A percentile compares a stretch with the other conserved stretches of the same genome.
phyloP scores from a whole-genome alignment of 2,329 filamentous ascomycete genomes.

The Paramyrothecium roridum region DNA sequence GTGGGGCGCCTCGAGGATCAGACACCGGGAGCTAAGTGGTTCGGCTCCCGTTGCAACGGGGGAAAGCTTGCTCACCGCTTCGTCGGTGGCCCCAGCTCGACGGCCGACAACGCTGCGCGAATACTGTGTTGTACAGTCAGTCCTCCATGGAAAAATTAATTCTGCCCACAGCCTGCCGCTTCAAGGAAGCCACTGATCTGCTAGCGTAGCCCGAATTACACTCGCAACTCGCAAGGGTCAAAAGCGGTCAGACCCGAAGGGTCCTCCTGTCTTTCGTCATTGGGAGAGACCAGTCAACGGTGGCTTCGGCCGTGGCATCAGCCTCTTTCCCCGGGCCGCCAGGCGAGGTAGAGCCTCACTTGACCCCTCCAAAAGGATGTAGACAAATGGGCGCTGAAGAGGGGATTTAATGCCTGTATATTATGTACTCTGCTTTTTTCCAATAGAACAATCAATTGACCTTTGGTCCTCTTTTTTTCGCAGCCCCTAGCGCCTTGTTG shows the following conservation, averaged over 20 bases:
- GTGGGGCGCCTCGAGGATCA: neutral
- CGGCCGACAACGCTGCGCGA: neutral
- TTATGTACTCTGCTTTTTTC: no score
- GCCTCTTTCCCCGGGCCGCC: no score
- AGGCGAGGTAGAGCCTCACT: no score
- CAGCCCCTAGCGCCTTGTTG: no score
- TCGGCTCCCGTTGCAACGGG: neutral
- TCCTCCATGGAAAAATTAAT: neutral
- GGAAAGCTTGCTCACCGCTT: neutral
- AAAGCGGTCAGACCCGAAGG: slow-evolving; percentile 22
- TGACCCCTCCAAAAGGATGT: no score
- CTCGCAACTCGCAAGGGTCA: neutral
- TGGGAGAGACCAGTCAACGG: neutral
- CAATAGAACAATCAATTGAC: no score
- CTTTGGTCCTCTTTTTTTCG: no score
- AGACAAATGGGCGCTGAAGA: no score
- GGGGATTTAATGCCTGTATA: no score
- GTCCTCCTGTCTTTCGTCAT: slow-evolving; percentile 12
- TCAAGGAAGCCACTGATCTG: neutral
- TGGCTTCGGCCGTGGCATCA: no score
- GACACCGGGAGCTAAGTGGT: neutral
- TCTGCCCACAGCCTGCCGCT: neutral
- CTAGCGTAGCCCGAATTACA: neutral
- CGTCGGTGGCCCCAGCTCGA: neutral
- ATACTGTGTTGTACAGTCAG: no score